Base-by-base conservation (phyloP, 2,329 filamentous ascomycete genomes). In the Talaromyces verruculosus region DNA sequence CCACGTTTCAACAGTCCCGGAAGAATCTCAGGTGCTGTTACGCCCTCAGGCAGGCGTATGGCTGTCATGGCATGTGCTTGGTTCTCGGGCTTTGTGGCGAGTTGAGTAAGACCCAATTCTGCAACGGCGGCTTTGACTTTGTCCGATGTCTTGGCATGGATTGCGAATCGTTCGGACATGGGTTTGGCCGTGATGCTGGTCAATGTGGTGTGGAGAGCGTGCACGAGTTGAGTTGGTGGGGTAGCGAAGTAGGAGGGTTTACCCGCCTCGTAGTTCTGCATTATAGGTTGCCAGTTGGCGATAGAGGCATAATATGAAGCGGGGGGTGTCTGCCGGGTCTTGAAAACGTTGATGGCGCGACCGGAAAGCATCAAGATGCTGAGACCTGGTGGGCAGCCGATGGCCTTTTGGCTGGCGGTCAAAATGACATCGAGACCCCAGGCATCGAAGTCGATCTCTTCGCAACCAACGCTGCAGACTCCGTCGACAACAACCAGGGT, bases 171-270 rank as follows among this genome's bases (percentile, higher is more conserved):
- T 75, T 96, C 89, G 5, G 90, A 84, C 47, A 98, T 82, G 8
- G 93, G 91, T 65, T 85, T 85, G n/a, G 89, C 84, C 61, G 96
- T 86, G 75, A 98, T 95, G 79, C 97, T 92, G 65, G 84, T 89
- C 33, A 99, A 85, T 1, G 93, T 87, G 8, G 93, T 97, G 84
- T 99, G 90, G 41, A 99, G 87, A 58, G 95, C 95, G 79, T 91
- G 94, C 71, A 99, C 85, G 61, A 99, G 87, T 81, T 99, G 95
- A 15, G 95, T 95, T 4, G 93, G 93, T 0, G 95, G 95, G 1
- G 95, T 99, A 43, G 95, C 95, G 76, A 99, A 99, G 84, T 99
- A 99, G 1, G 93, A 96, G 43, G 95, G 88, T 83, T 98, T 99
- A 84, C 93, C 92, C 69, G 92, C 92, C 83, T 99, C 95, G 80